Evolutionary conservation across 177 flowering plant species (phyloP).

Genomic region (Vitis hybrid): DNA sequence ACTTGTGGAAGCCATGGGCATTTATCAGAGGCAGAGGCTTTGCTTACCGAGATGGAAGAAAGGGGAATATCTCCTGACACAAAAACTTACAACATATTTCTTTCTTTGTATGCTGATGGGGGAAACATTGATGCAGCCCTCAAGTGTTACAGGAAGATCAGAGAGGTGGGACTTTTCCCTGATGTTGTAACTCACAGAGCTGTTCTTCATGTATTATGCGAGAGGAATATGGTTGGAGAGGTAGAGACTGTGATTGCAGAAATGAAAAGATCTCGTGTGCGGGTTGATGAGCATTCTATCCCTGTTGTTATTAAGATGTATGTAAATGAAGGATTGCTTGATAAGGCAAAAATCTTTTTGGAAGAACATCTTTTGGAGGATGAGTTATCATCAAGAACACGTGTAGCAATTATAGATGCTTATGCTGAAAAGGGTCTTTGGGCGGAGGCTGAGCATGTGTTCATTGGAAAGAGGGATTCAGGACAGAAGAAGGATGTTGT

Average conservation of each 20-base stretch:
- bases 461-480: conserved; percentile 44
- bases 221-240: conserved; percentile 66
- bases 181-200: conserved; percentile 71
- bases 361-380: conserved; percentile 34
- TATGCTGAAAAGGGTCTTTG: conserved; percentile 85
- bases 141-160: conserved; percentile 59
- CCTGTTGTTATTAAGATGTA: conserved; percentile 75
- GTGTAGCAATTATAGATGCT: conserved; percentile 75
- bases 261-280: conserved; percentile 45
- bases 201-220: conserved; percentile 57
- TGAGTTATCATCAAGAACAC: conserved; percentile 45
- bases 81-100: conserved; percentile 76
- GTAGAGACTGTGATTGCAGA: conserved; percentile 66
- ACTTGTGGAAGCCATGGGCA: conserved; percentile 79
- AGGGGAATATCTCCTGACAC: conserved; percentile 73
- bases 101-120: conserved; percentile 66
- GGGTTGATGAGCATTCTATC: conserved; percentile 71
- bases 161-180: conserved; percentile 75
- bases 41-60: conserved; percentile 83
- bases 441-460: conserved; percentile 79
- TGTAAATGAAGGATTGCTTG: conserved; percentile 47
- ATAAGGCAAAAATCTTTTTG: conserved; percentile 47
- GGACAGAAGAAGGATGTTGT: conserved; percentile 50
- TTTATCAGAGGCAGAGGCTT: conserved; percentile 70
- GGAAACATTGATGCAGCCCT: conserved; percentile 71